Evolutionary conservation across 257 asterid genomes (phyloP), one percentile per base, ranked within the genome.

Genomic region (Fraxinus excelsior): DNA sequence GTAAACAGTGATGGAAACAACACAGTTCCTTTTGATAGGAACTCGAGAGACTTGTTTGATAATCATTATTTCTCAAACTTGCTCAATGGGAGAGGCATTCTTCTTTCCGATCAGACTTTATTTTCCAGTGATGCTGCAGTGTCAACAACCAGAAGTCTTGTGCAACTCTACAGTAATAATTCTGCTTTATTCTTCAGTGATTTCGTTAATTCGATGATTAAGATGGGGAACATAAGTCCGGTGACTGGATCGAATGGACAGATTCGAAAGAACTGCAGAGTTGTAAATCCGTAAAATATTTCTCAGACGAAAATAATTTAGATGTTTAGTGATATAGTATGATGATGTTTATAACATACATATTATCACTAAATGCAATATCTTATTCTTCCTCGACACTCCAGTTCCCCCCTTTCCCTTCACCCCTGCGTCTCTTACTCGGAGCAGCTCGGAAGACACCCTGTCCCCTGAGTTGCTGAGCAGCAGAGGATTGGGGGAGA

Each of bases 261-360:
- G 84, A 84, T 93, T 37, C 76, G 97, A 60, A 89, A 53, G 79
- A 90, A 93, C 40, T 91, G 97, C 58, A 87, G 97, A 87, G 86
- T 82, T 69, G 73, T 82, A 0, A 90, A 90, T 78, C 82, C 79
- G 0, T 86, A 67, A 76, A 6, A 18, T 34, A 0, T 68, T 23
- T 23, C 28, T 60, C 67, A 21, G 67, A 60, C 23, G 67, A 60
- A 60, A 23, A 62, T 11, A 23, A 25, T 60, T 60, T 21, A 23
- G 32, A 60, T 60, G 67, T 60, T 23, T 23, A 60, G 67, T 23
- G 32, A 23, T 10, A 60, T 9, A 60, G 67, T 7, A 60, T 60
- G 32, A 21, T 9, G 32, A 60, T 23, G 32, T 21, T 60, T 21
- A 3, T 53, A 7, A 53, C 25, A 53, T n/a, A 19, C 26, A 53